A percentile compares a stretch with the other conserved stretches of the same genome.
These are phyloP conservation scores for Boletus pseudopeckii DNA, from an alignment of 768 basidiomycete species.

Conservation along the genomic window DNA sequence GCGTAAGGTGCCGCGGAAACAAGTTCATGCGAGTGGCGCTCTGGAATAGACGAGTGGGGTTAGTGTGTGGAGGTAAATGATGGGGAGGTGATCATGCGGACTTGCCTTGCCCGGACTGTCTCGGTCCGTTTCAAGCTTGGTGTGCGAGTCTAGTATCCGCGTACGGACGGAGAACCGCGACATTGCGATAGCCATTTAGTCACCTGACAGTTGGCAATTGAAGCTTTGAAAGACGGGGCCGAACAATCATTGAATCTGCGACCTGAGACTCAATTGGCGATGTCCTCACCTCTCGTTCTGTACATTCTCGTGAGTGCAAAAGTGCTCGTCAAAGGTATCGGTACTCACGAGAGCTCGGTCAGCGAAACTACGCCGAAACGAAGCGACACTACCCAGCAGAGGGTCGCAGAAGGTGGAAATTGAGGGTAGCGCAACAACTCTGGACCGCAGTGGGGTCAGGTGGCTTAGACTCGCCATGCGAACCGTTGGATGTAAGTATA, in stretches of 20 bases:
- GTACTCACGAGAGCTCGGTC: constrained; percentile 7
- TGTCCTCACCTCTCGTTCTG: constrained; percentile 20
- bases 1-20: neutral
- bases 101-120: neutral
- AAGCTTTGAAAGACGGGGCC: neutral
- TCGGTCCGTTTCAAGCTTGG: neutral
- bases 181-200: neutral
- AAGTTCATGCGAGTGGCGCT: neutral
- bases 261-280: neutral
- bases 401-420: constrained; percentile 54
- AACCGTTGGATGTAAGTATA: constrained; percentile 5
- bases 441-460: constrained; percentile 34
- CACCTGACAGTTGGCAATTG: neutral
- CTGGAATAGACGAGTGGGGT: constrained; percentile 2
- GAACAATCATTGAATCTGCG: neutral
- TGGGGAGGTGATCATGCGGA: constrained; percentile 12
- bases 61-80: neutral
- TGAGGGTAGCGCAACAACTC: constrained; percentile 52
- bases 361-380: constrained; percentile 42
- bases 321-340: neutral
- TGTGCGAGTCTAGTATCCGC: neutral
- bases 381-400: constrained; percentile 48
- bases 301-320: constrained; percentile 19
- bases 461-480: constrained; percentile 10
- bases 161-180: neutral